Conservation (phyloP, 2,329 filamentous ascomycete genomes). For the Graphilbum sp. region DNA sequence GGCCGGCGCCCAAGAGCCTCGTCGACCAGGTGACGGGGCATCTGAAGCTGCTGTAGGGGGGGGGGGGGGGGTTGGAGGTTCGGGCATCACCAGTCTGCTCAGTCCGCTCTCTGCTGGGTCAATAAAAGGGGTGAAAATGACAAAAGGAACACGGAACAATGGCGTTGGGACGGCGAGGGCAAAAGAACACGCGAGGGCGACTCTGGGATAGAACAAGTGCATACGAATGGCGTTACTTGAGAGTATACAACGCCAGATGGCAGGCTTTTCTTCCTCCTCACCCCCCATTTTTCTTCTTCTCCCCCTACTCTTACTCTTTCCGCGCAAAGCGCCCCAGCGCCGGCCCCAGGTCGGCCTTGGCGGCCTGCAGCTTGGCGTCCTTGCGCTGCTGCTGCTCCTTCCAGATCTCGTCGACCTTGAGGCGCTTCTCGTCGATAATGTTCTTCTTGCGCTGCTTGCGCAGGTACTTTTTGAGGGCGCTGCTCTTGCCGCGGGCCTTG, state of each 20-base stretch:
- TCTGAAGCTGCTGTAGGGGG: conserved; percentile 59
- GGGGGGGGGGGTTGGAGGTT: too few species aligned
- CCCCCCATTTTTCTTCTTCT: too few species aligned
- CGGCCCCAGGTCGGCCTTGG: conserved; percentile 63
- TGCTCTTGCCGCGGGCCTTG: conserved; percentile 64
- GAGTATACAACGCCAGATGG: too few species aligned
- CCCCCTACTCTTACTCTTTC: conserved; percentile 31
- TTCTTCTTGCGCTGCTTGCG: conserved; percentile 87
- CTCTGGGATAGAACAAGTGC: too few species aligned
- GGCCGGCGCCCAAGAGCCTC: conserved; percentile 66
- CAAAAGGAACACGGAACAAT: too few species aligned
- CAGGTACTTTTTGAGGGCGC: conserved; percentile 70
- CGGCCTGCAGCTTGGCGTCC: conserved; percentile 44
- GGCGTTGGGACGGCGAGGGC: too few species aligned
- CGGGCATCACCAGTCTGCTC: too few species aligned
- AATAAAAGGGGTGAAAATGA: too few species aligned
- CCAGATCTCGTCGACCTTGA: conserved; percentile 72
- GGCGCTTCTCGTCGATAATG: conserved; percentile 85
- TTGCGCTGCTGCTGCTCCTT: conserved; percentile 53
- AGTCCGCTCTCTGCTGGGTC: too few species aligned
- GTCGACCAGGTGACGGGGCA: conserved; percentile 76
- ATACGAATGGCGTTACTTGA: too few species aligned
- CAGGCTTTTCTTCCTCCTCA: too few species aligned
- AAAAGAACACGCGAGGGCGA: too few species aligned
- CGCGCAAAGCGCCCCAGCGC: conserved; percentile 72